Percentiles rank a stretch among this genome's conserved stretches.
These are phyloP conservation scores for Lophiostoma macrostomum DNA, from an alignment of 495 filamentous ascomycete genomes.

Conservation along the genomic window DNA sequence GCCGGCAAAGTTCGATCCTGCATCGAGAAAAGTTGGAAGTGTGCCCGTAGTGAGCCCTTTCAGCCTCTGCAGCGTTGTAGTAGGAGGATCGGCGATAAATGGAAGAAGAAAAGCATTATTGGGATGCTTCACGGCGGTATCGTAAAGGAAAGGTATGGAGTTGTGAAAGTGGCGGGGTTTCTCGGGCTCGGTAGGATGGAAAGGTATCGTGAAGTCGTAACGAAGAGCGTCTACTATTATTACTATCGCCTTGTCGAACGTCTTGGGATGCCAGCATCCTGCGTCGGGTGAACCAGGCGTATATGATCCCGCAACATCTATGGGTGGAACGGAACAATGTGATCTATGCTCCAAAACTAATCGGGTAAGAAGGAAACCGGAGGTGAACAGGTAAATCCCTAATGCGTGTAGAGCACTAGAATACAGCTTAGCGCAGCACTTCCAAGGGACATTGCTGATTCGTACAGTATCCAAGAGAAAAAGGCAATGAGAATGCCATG, in stretches of 20 bases:
- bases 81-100: slow-evolving; percentile 97
- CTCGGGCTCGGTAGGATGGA: slow-evolving; percentile 51
- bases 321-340: slow-evolving; percentile 69
- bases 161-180: slow-evolving; percentile 76
- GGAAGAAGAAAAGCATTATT: slow-evolving; percentile 83
- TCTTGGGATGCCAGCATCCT: slow-evolving; percentile 95
- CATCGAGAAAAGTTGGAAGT: slow-evolving; percentile 88
- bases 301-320: slow-evolving; percentile 45
- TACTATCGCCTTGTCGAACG: slow-evolving; percentile 85
- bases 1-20: slow-evolving; percentile 91
- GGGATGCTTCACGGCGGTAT: slow-evolving; percentile 68
- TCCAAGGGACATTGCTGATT: background rate
- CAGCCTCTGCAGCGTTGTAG: slow-evolving; percentile 83
- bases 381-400: slow-evolving; percentile 89
- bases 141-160: slow-evolving; percentile 79
- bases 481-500: slow-evolving; percentile 52
- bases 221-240: slow-evolving; percentile 91
- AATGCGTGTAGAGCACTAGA: slow-evolving; percentile 67
- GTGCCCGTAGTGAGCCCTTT: slow-evolving; percentile 96
- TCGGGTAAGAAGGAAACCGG: slow-evolving; percentile 93
- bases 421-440: slow-evolving; percentile 14
- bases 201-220: slow-evolving; percentile 94
- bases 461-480: slow-evolving; percentile 49
- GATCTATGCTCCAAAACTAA: slow-evolving; percentile 87
- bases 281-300: slow-evolving; percentile 51